A percentile compares a stretch with the other conserved stretches of the same genome.
Conservation (phyloP, 1,284 basidiomycete genomes). For the Singerocomus inundabilis region DNA sequence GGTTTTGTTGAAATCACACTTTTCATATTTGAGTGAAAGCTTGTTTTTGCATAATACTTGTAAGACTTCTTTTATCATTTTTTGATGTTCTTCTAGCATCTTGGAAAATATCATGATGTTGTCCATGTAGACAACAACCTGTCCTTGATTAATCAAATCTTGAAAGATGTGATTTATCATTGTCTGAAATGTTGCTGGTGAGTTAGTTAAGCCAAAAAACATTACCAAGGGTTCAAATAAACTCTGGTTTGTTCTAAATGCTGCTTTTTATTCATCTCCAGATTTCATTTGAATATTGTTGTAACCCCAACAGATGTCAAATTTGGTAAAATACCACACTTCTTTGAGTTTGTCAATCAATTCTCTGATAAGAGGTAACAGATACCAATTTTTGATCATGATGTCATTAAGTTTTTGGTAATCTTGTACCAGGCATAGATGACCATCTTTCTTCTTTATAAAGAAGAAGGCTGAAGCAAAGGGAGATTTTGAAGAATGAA, state of each 20-base stretch:
- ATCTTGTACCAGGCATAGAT: not conserved
- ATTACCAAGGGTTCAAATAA: not conserved
- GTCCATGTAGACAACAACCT: not conserved
- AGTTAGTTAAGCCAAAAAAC: not conserved
- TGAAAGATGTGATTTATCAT: not conserved
- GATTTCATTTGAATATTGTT: not conserved
- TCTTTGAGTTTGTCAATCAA: not conserved
- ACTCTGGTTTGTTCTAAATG: not conserved
- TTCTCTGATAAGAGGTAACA: not conserved
- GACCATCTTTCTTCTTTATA: not conserved
- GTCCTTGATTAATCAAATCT: not conserved
- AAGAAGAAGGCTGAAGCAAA: not conserved
- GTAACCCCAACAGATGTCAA: not conserved
- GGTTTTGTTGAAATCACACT: not conserved
- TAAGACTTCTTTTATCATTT: rapidly evolving
- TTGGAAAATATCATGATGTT: not conserved
- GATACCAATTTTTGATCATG: not conserved
- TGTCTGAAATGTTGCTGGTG: not conserved
- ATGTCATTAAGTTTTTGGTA: not conserved
- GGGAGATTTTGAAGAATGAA: not conserved
- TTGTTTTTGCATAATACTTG: not conserved
- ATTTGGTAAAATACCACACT: not conserved
- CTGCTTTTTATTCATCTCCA: not conserved
- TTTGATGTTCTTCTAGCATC: not conserved
- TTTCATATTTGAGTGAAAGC: not conserved